Conservation (phyloP, 108 stramenopile species). For the Aurantiochytrium sp. region DNA sequence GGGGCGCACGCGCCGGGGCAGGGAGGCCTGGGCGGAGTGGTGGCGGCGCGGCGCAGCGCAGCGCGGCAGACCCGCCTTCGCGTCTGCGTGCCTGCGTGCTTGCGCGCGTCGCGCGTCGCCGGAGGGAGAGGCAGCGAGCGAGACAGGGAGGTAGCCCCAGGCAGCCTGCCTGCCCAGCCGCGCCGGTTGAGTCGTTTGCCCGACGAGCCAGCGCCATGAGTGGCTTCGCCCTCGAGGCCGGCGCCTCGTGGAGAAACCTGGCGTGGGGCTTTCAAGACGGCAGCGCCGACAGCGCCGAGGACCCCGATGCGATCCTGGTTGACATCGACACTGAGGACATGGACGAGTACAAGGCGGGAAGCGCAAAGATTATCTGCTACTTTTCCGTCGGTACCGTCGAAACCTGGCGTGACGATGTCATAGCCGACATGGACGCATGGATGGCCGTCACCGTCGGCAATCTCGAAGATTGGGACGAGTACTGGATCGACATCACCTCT, state of each 20-base stretch:
- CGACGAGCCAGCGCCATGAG: no score
- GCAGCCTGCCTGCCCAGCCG: no score
- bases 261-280: neutral
- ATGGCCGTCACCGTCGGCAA: neutral
- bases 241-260: neutral
- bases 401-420: neutral
- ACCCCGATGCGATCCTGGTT: neutral
- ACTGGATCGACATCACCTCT: slow-evolving; percentile 5
- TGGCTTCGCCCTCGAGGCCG: neutral
- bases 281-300: neutral
- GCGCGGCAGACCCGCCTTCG: no score
- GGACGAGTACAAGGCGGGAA: neutral
- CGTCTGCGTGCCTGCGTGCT: no score
- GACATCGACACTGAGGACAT: neutral
- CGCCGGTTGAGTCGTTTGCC: no score
- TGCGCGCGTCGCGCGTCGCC: no score
- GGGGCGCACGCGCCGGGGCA: no score
- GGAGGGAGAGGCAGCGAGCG: no score
- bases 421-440: neutral
- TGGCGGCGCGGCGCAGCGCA: no score
- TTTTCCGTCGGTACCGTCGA: neutral
- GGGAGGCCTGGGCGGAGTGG: no score
- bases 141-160: no score
- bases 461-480: neutral
- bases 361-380: neutral